These are phyloP conservation scores for Vitis labrusca DNA, from an alignment of 164 flowering plant species.

Conservation along the genomic window DNA sequence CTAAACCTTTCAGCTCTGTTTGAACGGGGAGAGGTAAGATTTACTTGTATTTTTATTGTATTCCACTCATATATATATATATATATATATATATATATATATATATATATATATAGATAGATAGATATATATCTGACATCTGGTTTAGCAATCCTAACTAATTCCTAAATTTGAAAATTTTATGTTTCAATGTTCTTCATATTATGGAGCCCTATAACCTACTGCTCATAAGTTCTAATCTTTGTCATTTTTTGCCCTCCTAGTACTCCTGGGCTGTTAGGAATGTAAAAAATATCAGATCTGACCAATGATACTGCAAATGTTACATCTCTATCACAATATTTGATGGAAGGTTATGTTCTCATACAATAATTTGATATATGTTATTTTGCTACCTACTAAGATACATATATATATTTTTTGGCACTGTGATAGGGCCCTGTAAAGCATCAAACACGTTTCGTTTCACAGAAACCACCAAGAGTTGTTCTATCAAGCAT, in stretches of 20 bases:
- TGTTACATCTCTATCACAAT: no score
- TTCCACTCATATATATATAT: not conserved
- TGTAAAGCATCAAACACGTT: slow-evolving; percentile 76
- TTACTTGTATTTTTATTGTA: not conserved
- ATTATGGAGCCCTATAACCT: not conserved
- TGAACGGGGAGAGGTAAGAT: slow-evolving; percentile 74
- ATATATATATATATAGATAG: no score
- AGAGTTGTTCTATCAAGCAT: slow-evolving; percentile 85
- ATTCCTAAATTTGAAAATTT: not conserved
- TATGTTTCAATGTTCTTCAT: not conserved
- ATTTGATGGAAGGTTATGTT: no score
- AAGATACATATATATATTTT: not conserved
- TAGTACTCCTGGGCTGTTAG: no score
- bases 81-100: not conserved
- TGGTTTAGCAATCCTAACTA: slow-evolving; percentile 1
- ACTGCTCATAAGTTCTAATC: not conserved
- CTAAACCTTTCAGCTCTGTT: slow-evolving; percentile 90
- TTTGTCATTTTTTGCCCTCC: not conserved
- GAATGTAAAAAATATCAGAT: no score
- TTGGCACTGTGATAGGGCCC: slow-evolving; percentile 50
- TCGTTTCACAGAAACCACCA: slow-evolving; percentile 88
- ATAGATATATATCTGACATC: not conserved
- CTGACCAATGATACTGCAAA: no score
- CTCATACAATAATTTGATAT: not conserved
- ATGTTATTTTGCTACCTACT: not conserved